Evolutionary conservation across 2,329 filamentous ascomycete species (phyloP), one percentile per base, ranked within the genome.

Genomic region (Thelonectria rubi): DNA sequence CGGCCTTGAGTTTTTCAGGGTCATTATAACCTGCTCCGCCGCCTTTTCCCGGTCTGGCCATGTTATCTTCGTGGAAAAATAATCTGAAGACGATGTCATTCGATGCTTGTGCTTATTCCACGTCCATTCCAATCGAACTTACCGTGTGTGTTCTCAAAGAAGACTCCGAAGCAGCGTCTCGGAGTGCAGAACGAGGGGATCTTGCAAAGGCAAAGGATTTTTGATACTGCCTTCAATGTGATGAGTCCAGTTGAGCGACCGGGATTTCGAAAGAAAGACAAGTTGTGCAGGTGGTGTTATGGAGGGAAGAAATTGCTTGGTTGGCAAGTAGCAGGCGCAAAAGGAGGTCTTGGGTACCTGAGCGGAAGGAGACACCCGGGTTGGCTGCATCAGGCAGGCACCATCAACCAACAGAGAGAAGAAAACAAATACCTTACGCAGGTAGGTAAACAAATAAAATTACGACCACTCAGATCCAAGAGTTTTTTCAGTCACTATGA

Each of bases 1-100:
- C 75, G 10, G 64, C 75, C 14, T 60, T 63, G 2, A 77, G 51
- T 39, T 68, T 75, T 9, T 65, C 63, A 0, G 62, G 21, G 20
- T 77, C 70, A 9, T 65, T 65, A 30, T 63, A 76, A 1, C 63
- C 65, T 2, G 60, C 14, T 20, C 58, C 47, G 18, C 58, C 69
- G 67, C n/a, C 17, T 70, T 45, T 60, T 63, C 26, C 20, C 37
- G 20, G 30, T 21, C 43, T 26, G 11, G 34, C 18, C 42, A 50
- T 52, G 6, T 15, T 37, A 7, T 30, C 8, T 30, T 30, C 26
- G 26, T 4, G 24, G 24, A 30, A 8, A 30, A 30, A 30, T 30
- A 30, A 6, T 8, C 26, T 30, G 26, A 30, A 30, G 10, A 30
- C 26, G 26, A 30, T 37, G 34, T 15, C 15, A 37, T 14, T 14